phyloP scores from a whole-genome alignment of 768 basidiomycete species.

The Pisolithus orientalis region DNA sequence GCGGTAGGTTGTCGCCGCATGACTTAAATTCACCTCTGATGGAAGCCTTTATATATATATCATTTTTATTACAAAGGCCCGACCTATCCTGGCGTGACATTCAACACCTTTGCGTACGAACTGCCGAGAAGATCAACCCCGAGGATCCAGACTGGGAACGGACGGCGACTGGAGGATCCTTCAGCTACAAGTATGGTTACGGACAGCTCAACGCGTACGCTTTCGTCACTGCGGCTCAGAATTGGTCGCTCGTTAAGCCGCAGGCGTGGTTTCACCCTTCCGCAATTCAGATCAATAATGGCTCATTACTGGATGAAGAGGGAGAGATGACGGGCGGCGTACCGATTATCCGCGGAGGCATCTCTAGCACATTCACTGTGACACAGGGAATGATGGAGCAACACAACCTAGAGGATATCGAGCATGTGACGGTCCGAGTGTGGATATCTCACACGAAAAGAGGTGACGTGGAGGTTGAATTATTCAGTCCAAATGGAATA shows the following conservation, averaged over 20 bases:
- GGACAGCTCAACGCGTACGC: constrained; percentile 80
- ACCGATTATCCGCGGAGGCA: constrained; percentile 58
- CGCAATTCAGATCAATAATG: constrained; percentile 58
- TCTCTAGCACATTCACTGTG: constrained; percentile 60
- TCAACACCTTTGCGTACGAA: constrained; percentile 81
- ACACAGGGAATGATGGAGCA: constrained; percentile 59
- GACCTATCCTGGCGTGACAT: constrained; percentile 96
- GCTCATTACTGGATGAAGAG: constrained; percentile 42
- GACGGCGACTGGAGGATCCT: constrained; percentile 47
- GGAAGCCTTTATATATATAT: background rate
- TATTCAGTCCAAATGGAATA: constrained; percentile 80
- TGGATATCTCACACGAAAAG: constrained; percentile 86
- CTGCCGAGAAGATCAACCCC: constrained; percentile 71
- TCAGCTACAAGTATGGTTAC: constrained; percentile 94
- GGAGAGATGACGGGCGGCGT: constrained; percentile 55
- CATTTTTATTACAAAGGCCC: constrained; percentile 44
- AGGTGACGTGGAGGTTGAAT: constrained; percentile 90
- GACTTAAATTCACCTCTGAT: constrained; percentile 2
- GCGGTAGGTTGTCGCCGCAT: constrained; percentile 44
- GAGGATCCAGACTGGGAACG: constrained; percentile 93
- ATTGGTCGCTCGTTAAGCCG: constrained; percentile 87
- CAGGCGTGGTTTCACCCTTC: constrained; percentile 86
- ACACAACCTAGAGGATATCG: constrained; percentile 80
- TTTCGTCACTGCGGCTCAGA: constrained; percentile 74
- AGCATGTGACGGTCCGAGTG: constrained; percentile 88